Evolutionary conservation across 176 grass and related monocot genomes (phyloP), one percentile per base, ranked within the genome.

Genomic region (Oryza brachyantha): DNA sequence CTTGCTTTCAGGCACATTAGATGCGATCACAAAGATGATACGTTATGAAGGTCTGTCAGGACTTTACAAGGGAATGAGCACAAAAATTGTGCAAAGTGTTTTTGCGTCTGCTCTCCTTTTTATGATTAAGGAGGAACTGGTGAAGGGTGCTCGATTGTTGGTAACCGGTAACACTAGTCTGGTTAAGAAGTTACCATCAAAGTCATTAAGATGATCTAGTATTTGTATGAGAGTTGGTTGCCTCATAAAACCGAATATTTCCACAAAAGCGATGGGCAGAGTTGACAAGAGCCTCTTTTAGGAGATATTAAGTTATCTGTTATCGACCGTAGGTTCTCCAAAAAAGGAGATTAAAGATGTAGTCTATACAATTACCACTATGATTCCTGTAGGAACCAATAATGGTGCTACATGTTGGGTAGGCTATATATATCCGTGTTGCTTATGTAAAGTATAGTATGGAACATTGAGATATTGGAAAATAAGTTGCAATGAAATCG

Each of bases 111-210:
- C 90, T 39, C 82, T 99, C 64, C 90, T 99, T 46, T 99, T 99
- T 48, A 99, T 95, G 96, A 91, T 99, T 3, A 99, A 99, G 79
- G 96, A 95, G 78, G 96, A 95, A 84, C 88, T 99, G 43, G 92
- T 99, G 35, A 99, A 91, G 84, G 92, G 66, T 61, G 87, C 86
- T 79, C 96, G 90, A 75, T 70, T 95, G 32, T 65, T 99, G 39
- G 90, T 99, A 16, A 93, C 78, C 0, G 88, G 96, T 24, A 81
- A 92, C 65, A 70, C 86, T 9, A 85, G 78, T 41, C 61, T 80
- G 29, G 79, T 84, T 34, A 77, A 74, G 71, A 77, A 87, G 82
- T 75, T 91, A 54, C 86, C 85, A 72, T 59, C 82, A 38, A 94
- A 87, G 26, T 39, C 61, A 25, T 82, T 70, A 66, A 79, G 38